Evolutionary conservation across 1,139 yeast species (phyloP), one percentile per base, ranked within the genome.

Genomic region (Sugiyamaella novakii): DNA sequence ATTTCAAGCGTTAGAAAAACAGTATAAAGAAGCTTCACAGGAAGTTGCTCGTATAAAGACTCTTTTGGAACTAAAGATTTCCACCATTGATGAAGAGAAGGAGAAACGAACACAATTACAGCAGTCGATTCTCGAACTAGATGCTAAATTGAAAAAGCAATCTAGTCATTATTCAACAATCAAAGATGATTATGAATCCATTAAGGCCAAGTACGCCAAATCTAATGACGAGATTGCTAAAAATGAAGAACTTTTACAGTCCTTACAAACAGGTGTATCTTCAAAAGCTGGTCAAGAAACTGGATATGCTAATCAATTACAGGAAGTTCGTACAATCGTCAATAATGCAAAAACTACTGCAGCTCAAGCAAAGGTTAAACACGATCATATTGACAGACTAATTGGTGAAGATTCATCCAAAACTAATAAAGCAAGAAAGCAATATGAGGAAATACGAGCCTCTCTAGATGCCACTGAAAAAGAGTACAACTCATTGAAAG

Each of bases 181-280:
- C 18, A 72, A 73, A 42, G 59, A 63, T 5, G 71, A 74, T 8
- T 82, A 78, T 59, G 71, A 73, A 2, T 57, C 58, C 0, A 68
- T 81, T 8, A 80, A 78, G 47, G 63, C 64, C 0, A 64, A 71
- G 34, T 68, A 84, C 7, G 69, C 67, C 3, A 62, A 65, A 2
- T 60, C 81, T 50, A 82, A 80, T 54, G 72, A 71, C 5, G 74
- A 75, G n/a, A 75, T 78, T 52, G 72, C 74, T 29, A 77, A 74
- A 54, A 87, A 86, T 58, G 95, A 88, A 61, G 97, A 91, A 55
- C 73, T 91, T 17, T 70, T 88, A 12, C 83, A 95, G 3, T 83
- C 95, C 0, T 73, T 94, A 35, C 83, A 92, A 0, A 91, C 98
- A 0, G 98, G 98, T 59, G 83, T 92, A 11, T 86, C 97, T 0